Percentiles rank a stretch among this genome's conserved stretches.
Conservation (phyloP, 75 land plant species). For the Cupressus sempervirens region DNA sequence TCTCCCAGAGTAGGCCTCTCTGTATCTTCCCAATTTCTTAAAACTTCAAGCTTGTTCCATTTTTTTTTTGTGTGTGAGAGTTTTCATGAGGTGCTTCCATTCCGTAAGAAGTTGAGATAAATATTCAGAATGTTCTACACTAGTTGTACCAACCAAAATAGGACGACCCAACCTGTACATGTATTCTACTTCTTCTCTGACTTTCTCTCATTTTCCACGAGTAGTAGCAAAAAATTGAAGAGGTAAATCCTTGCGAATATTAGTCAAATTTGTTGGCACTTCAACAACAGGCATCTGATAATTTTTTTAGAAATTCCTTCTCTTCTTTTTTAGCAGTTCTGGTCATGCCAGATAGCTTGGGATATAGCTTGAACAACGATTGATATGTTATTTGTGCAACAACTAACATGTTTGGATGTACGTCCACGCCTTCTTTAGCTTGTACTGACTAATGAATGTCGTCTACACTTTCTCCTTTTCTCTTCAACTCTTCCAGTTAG, state of each 20-base stretch:
- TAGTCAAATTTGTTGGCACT: conserved; percentile 97
- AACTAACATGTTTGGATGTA: conserved; percentile 84
- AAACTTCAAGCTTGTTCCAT: too few relatives aligned
- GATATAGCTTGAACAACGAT: conserved; percentile 92
- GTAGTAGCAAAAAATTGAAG: conserved; percentile 95
- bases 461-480: too few relatives aligned
- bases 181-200: conserved; percentile 70
- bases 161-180: conserved; percentile 94
- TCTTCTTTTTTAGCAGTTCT: conserved; percentile 99
- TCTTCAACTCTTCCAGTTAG: too few relatives aligned
- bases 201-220: conserved; percentile 86
- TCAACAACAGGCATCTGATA: conserved; percentile 97
- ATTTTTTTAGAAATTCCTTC: conserved; percentile 87
- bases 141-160: conserved; percentile 96
- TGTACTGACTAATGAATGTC: too few relatives aligned
- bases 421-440: too few relatives aligned
- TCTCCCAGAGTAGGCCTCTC: too few relatives aligned
- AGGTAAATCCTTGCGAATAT: conserved; percentile 90
- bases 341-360: conserved; percentile 98
- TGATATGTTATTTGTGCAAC: conserved; percentile 98
- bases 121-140: too few relatives aligned
- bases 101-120: too few relatives aligned
- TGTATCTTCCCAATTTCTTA: too few relatives aligned
- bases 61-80: too few relatives aligned
- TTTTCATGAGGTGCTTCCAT: too few relatives aligned